phyloP scores from a whole-genome alignment of 2,329 filamentous ascomycete genomes.

The Didymellaceae sp. region DNA sequence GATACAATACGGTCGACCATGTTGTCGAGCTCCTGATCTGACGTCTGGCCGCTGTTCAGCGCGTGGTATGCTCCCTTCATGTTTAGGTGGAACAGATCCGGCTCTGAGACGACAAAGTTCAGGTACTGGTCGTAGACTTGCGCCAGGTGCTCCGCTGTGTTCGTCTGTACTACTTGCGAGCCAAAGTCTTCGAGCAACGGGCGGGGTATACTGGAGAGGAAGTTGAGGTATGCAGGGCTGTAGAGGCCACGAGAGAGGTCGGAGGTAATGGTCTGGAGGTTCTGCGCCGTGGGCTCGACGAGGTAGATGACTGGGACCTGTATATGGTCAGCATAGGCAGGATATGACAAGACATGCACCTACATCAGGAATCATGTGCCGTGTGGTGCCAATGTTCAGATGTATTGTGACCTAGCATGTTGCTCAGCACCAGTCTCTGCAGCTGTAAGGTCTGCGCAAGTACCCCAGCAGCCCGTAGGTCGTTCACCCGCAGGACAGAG shows the following conservation, averaged over 20 bases:
- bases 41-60: constrained; percentile 91
- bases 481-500: constrained; percentile 91
- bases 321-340: constrained; percentile 16
- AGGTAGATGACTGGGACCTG: constrained; percentile 83
- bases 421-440: constrained; percentile 64
- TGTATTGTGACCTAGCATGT: constrained; percentile 58
- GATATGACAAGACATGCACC: not conserved
- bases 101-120: constrained; percentile 95
- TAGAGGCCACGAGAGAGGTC: constrained; percentile 90
- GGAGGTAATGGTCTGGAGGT: constrained; percentile 80
- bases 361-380: constrained; percentile 94
- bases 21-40: constrained; percentile 85
- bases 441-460: not conserved
- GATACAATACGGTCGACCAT: constrained; percentile 92
- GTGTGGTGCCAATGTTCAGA: constrained; percentile 73
- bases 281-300: constrained; percentile 84
- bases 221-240: constrained; percentile 89
- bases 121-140: constrained; percentile 97
- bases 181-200: constrained; percentile 95
- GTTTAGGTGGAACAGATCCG: constrained; percentile 91
- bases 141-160: constrained; percentile 86
- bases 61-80: constrained; percentile 96
- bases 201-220: constrained; percentile 89
- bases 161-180: constrained; percentile 80
- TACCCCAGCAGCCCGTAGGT: constrained; percentile 86